Base-by-base conservation (phyloP, 192 early-diverging fungal genomes). In the Coemansia sp. region DNA sequence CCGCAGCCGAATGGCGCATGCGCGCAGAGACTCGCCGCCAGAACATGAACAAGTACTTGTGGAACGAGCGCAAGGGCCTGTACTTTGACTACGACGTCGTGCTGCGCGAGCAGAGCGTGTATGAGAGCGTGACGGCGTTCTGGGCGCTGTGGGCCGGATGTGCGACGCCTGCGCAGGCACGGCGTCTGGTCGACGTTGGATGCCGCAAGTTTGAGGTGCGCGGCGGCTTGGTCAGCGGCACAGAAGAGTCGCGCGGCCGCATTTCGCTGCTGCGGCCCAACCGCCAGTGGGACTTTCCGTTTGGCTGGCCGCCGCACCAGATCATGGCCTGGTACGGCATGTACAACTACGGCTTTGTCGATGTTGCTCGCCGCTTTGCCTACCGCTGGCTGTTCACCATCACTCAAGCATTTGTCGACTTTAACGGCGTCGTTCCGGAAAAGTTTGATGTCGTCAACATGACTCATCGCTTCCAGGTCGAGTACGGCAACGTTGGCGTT, bases 221-320 rank as follows among this genome's bases (percentile, higher is more conserved):
- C 14, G 97, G 97, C 55, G 95, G 97, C 2, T 68, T 99, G 4
- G 94, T 99, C 2, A 89, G 89, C 36, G 93, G 95, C 10, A 99
- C 94, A 7, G 93, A 94, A 70, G 83, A 85, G 62, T 96, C 93
- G 25, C 87, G 97, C 22, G 97, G 97, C 8, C 22, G 61, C 7
- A 90, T 94, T 46, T 79, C 87, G 8, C 71, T 96, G 14, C 86
- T 91, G 44, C 81, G 97, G 19, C 95, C 95, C 34, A 93, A 94
- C 67, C 86, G 95, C 21, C 97, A 99, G 67, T 98, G 95, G 95
- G 96, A 96, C 72, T 94, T 85, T 51, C 91, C 89, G 3, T 91
- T 89, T 62, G 92, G 97, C 6, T 98, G 97, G 97, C 94, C 95
- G n/a, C 97, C 97, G 46, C 97, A 99, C 78, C 97, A 99, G 76